A percentile compares a stretch with the other conserved stretches of the same genome.
These are phyloP conservation scores for Pseudocercospora musae DNA, from an alignment of 2,329 filamentous ascomycete genomes.

Conservation along the genomic window DNA sequence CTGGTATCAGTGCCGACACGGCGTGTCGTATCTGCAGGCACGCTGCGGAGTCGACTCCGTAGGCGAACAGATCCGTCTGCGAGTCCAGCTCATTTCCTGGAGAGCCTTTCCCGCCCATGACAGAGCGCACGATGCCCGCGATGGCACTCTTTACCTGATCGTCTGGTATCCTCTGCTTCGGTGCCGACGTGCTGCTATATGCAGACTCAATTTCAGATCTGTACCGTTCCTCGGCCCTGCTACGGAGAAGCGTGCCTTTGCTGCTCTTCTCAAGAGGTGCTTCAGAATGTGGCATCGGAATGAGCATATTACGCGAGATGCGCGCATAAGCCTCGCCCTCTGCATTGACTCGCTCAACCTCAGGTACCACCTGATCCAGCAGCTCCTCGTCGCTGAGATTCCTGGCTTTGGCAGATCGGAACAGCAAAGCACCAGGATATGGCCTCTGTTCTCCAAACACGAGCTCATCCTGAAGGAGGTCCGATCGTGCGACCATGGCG, in stretches of 20 bases:
- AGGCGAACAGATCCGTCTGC: constrained; percentile 52
- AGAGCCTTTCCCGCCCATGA: constrained; percentile 10
- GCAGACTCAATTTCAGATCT: constrained; percentile 45
- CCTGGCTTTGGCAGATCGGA: constrained; percentile 39
- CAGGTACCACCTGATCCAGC: constrained; percentile 42
- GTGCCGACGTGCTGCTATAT: constrained; percentile 35
- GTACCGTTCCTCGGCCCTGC: constrained; percentile 52
- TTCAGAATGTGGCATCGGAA: constrained; percentile 41
- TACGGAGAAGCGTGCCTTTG: constrained; percentile 59
- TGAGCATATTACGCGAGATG: constrained; percentile 51
- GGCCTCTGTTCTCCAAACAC: constrained; percentile 60
- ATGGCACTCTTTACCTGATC: constrained; percentile 36
- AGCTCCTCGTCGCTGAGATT: constrained; percentile 38
- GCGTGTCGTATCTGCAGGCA: constrained; percentile 52
- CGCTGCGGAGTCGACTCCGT: constrained; percentile 60
- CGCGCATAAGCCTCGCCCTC: constrained; percentile 51
- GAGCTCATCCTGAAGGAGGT: constrained; percentile 52
- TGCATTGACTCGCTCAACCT: constrained; percentile 48
- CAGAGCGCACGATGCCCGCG: constrained; percentile 25
- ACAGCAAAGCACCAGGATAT: constrained; percentile 57
- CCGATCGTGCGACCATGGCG: constrained; percentile 46
- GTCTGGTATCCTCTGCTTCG: constrained; percentile 29
- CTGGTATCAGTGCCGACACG: constrained; percentile 37
- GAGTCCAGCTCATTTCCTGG: background rate
- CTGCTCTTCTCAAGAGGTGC: constrained; percentile 56